A percentile compares a stretch with the other conserved stretches of the same genome.
Conservation (phyloP, 148 eudicot species). For the Fagopyrum tataricum region DNA sequence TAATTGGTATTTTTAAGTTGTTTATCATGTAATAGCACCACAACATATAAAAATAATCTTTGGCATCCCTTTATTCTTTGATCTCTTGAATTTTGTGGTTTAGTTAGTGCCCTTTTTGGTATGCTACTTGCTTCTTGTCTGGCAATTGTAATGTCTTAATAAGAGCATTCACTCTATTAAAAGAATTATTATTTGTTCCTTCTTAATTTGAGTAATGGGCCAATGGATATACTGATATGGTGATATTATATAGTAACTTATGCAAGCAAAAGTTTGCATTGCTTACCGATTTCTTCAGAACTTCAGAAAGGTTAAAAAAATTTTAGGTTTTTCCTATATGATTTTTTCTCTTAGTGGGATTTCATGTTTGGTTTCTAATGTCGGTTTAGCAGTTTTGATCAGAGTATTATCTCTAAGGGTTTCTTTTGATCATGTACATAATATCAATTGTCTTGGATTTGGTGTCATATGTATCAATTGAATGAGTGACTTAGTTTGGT, state of each 20-base stretch:
- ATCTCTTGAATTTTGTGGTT: not conserved
- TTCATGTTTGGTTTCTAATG: constrained; percentile 14
- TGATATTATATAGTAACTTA: not conserved
- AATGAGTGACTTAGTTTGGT: not conserved
- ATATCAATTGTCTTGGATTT: not conserved
- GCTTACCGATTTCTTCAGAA: not conserved
- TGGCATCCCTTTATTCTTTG: not conserved
- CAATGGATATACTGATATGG: no score
- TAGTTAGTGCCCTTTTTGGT: not conserved
- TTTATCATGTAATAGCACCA: not conserved
- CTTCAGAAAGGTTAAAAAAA: constrained; percentile 11
- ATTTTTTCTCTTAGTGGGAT: not conserved
- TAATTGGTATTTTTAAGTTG: not conserved
- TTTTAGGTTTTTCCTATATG: not conserved
- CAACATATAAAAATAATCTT: not conserved
- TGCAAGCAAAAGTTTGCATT: not conserved
- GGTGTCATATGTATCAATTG: not conserved
- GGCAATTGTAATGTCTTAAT: not conserved
- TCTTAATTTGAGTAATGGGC: not conserved
- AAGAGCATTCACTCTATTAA: not conserved
- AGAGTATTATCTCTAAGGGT: not conserved
- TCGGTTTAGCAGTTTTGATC: not conserved
- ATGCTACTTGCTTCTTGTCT: not conserved
- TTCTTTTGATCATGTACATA: not conserved
- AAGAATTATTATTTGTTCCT: not conserved